Evolutionary conservation across 179 eudicot genomes (phyloP), one percentile per base, ranked within the genome.

Genomic region (Silene noctiflora): DNA sequence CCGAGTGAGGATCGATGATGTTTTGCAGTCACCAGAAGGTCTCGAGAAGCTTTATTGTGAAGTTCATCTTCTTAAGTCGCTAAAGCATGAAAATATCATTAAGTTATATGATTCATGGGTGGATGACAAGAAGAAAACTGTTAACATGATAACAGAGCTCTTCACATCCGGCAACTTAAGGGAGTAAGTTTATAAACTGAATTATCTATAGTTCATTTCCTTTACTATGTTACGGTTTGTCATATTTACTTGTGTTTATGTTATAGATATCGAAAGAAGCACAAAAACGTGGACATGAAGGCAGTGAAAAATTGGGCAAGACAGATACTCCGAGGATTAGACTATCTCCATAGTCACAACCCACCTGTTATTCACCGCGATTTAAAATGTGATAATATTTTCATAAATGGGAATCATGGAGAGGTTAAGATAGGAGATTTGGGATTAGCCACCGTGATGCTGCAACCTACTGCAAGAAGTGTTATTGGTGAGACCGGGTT

Each of bases 281-380:
- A 93, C 81, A 89, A 71, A 85, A 84, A 75, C 74, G 98, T 91
- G 48, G 93, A 91, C 63, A 82, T 93, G 93, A 93, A 90, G 84
- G 98, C 95, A 31, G 85, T 93, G 78, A 93, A 91, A 81, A 89
- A 86, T 80, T 93, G 98, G 98, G 93, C 93, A 13, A 90, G 91
- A 74, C 97, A 93, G 81, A 88, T 93, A 81, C 95, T 91, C 55
- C 83, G 73, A 44, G 98, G 98, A 44, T 81, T 93, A 44, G 86
- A 80, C 81, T 86, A 90, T 77, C 97, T 93, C 60, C 95, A 93
- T 76, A 79, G 91, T 80, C 98, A 90, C 56, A 85, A 81, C 75
- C 97, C 96, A 0, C 93, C 93, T 63, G 78, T 91, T 42, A 84
- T 93, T 48, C 98, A 93, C 66, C 87, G 95, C 70, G 95, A 93